Evolutionary conservation across 2,329 filamentous ascomycete species (phyloP).

Genomic region (Aspergillus sp.): DNA sequence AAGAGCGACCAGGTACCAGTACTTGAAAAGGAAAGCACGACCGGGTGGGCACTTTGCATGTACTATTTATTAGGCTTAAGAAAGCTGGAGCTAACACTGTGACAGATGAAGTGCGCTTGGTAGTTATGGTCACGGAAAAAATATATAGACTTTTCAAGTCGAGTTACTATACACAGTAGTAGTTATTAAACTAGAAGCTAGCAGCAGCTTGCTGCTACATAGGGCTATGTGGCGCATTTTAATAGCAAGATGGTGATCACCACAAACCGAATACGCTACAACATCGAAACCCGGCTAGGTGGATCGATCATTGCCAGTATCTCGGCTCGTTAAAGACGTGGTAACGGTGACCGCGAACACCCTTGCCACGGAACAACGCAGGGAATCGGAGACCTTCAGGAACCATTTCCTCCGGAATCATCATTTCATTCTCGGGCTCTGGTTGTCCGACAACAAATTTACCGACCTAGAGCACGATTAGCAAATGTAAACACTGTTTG

Average conservation of each 20-base stretch:
- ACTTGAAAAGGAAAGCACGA: too few relatives aligned
- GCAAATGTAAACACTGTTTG: background rate
- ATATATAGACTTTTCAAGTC: background rate
- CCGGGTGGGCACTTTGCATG: too few relatives aligned
- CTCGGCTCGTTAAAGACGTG: slow-evolving; percentile 93
- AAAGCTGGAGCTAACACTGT: too few relatives aligned
- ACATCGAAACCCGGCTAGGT: background rate
- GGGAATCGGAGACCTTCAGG: slow-evolving; percentile 81
- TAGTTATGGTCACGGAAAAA: too few relatives aligned
- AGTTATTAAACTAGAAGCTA: background rate
- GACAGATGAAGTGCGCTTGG: too few relatives aligned
- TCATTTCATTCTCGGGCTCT: slow-evolving; percentile 62
- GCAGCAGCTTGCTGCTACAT: background rate
- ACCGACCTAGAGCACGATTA: slow-evolving; percentile 58
- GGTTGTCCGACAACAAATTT: slow-evolving; percentile 84
- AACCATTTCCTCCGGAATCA: slow-evolving; percentile 71
- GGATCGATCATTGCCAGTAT: slow-evolving; percentile 53
- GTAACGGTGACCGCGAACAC: slow-evolving; percentile 85
- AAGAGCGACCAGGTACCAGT: too few relatives aligned
- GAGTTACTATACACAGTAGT: background rate
- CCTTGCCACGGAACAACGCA: slow-evolving; percentile 75
- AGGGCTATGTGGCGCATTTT: background rate
- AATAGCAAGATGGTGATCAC: background rate
- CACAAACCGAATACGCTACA: background rate
- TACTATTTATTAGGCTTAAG: too few relatives aligned